Base-by-base conservation (phyloP, 169 alveolate genomes). In the Eimeria praecox region DNA sequence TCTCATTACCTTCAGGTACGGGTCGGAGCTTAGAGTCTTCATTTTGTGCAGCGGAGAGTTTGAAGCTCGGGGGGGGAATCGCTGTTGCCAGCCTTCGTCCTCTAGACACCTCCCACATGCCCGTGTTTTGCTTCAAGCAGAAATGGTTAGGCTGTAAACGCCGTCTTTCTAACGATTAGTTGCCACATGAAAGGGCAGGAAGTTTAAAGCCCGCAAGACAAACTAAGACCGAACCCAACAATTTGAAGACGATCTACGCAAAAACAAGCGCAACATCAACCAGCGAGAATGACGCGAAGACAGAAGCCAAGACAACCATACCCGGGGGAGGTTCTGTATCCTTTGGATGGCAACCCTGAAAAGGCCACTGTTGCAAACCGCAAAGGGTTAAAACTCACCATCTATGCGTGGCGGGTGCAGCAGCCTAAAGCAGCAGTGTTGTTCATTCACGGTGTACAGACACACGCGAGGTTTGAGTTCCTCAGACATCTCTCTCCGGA, bases 361-460 rank as follows among this genome's bases (percentile, higher is more conserved):
- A 56, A 14, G 14, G 96, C 46, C 49, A 33, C 69, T 8, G 69
- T 92, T 33, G 42, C 35, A 40, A 92, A 78, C 64, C 40, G 49
- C 66, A 44, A 78, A 38, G 96, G 96, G 44, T 59, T 92, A 49
- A 92, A 92, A 20, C 96, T 92, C 46, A 56, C 92, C 1, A 22
- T 49, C 46, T 92, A 92, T 40, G 52, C 75, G 10, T 92, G 96
- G 96, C 87, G 77, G n/a, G 96, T 83, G 40, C 54, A 77, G 40
- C 35, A 92, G 40, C 96, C 96, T 27, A 83, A 83, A 35, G 82
- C 96, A 40, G 88, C 75, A 33, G 83, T 78, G 8, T 71, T 92
- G 30, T 52, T 78, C 35, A 62, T 92, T 40, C 96, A 92, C 77
- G 96, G 96, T 54, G 88, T 92, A 14, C 96, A 92, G 27, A 80